phyloP scores from a whole-genome alignment of 2,329 filamentous ascomycete species.

The Botrytis galanthina region DNA sequence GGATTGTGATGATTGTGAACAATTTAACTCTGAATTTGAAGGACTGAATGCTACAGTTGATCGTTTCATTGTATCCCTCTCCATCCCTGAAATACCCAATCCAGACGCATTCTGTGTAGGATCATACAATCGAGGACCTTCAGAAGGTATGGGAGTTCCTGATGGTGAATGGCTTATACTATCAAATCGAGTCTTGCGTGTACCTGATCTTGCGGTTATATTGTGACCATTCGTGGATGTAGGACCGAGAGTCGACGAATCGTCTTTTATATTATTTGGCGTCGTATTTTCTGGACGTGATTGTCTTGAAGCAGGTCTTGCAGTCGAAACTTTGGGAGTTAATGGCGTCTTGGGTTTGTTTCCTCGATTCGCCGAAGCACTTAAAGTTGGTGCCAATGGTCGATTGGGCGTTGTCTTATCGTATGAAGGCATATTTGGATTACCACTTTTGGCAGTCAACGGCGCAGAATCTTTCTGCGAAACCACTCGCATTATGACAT shows the following conservation, averaged over 20 bases:
- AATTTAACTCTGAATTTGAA: slow-evolving; percentile 39
- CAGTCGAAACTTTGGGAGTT: slow-evolving; percentile 55
- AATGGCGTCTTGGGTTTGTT: slow-evolving; percentile 54
- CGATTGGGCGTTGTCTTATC: slow-evolving; percentile 49
- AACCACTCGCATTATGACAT: slow-evolving; percentile 48
- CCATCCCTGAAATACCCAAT: slow-evolving; percentile 31
- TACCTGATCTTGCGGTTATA: slow-evolving; percentile 75
- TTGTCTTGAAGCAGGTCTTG: slow-evolving; percentile 34
- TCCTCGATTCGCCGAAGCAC: slow-evolving; percentile 55
- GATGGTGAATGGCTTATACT: slow-evolving; percentile 65
- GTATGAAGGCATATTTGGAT: slow-evolving; percentile 44
- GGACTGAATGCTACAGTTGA: slow-evolving; percentile 44
- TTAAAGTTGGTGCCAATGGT: slow-evolving; percentile 67
- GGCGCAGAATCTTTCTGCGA: slow-evolving; percentile 34
- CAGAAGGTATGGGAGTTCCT: slow-evolving; percentile 40
- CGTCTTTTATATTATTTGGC: slow-evolving; percentile 43
- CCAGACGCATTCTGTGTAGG: slow-evolving; percentile 38
- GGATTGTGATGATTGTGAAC: slow-evolving; percentile 32
- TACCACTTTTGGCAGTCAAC: slow-evolving; percentile 31
- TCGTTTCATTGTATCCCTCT: slow-evolving; percentile 34
- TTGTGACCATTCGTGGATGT: slow-evolving; percentile 59
- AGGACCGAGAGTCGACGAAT: slow-evolving; percentile 52
- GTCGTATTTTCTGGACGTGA: slow-evolving; percentile 42
- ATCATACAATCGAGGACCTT: slow-evolving; percentile 20
- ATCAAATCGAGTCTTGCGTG: slow-evolving; percentile 68